phyloP scores from a whole-genome alignment of 768 basidiomycete species.

The Boletus rubescentipes region DNA sequence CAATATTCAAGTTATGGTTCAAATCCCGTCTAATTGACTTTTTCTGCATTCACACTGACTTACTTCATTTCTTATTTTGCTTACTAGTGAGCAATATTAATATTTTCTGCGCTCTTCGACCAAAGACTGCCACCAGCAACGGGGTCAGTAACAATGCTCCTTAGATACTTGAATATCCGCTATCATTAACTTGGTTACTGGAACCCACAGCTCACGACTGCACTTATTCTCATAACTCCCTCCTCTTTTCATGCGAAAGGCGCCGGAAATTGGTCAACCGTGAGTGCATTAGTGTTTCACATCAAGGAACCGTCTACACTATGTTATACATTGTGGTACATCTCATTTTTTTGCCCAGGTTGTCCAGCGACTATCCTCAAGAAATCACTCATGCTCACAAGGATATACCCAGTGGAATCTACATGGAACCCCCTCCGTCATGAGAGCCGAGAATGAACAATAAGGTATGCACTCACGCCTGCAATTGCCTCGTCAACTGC shows the following conservation, averaged over 20 bases:
- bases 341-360: not conserved
- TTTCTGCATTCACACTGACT: too few species aligned
- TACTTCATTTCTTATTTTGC: too few species aligned
- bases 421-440: not conserved
- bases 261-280: too few species aligned
- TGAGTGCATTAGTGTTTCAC: not conserved
- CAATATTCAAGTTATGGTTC: too few species aligned
- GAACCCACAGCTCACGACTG: not conserved
- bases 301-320: not conserved
- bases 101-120: too few species aligned
- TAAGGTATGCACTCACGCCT: constrained; percentile 14
- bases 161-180: not conserved
- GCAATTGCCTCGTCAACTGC: constrained; percentile 21
- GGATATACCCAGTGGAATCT: constrained; percentile 23
- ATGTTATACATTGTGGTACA: not conserved
- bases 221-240: too few species aligned
- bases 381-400: constrained; percentile 3
- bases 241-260: too few species aligned
- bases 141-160: too few species aligned
- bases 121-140: too few species aligned
- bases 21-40: too few species aligned
- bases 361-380: not conserved
- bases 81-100: too few species aligned
- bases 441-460: not conserved
- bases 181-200: not conserved